Conservation (phyloP, 805 yeast species). For the Torulaspora gathmanii region DNA sequence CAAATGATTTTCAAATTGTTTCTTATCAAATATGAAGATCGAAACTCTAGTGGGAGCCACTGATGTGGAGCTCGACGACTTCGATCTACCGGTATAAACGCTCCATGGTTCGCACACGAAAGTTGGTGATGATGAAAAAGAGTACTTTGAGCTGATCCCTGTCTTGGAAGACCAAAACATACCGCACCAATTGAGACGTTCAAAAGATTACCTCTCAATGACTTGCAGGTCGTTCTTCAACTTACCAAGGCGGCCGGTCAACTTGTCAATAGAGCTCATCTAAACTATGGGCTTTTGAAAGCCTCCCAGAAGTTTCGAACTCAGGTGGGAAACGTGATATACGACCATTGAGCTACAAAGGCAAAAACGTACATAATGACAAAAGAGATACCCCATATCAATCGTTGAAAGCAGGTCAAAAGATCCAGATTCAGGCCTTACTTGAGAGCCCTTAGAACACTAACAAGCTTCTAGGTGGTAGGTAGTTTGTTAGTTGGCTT, state of each 20-base stretch:
- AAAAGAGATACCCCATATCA: too few relatives aligned
- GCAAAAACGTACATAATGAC: too few relatives aligned
- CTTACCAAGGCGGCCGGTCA: not conserved
- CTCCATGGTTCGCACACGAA: constrained; percentile 80
- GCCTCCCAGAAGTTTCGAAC: not conserved
- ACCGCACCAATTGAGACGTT: not conserved
- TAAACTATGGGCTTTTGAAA: too few relatives aligned
- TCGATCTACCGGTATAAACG: constrained; percentile 77
- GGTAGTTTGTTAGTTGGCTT: too few relatives aligned
- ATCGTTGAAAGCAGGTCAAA: too few relatives aligned
- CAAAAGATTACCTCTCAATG: not conserved
- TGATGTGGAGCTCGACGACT: constrained; percentile 43
- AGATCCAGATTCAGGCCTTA: too few relatives aligned
- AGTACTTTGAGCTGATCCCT: constrained; percentile 63
- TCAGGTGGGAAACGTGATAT: not conserved
- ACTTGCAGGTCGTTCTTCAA: not conserved
- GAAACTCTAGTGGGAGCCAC: constrained; percentile 47
- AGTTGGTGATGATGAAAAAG: constrained; percentile 63
- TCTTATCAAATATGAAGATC: constrained; percentile 83
- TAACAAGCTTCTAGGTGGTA: too few relatives aligned
- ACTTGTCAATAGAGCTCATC: not conserved
- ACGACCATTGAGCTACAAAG: not conserved
- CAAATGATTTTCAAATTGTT: constrained; percentile 57
- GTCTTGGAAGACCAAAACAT: constrained; percentile 38
- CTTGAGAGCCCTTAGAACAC: too few relatives aligned